Percentiles rank a stretch among this genome's conserved stretches.
Conservation (phyloP, 2,329 filamentous ascomycete genomes). For the Neopestalotiopsis rosae region DNA sequence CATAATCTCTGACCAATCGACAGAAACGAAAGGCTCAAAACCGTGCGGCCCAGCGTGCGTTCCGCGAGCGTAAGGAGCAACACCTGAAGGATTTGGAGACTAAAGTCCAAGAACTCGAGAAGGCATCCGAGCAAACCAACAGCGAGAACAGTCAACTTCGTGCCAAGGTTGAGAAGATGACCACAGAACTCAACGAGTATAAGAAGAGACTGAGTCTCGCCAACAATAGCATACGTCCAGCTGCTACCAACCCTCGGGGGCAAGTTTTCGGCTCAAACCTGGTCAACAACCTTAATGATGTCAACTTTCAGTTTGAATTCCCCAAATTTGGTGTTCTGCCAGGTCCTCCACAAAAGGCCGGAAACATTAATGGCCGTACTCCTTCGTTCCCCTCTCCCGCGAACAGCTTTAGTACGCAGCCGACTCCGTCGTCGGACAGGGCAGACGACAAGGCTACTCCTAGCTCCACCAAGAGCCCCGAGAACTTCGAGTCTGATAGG, state of each 20-base stretch:
- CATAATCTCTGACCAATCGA: constrained; percentile 30
- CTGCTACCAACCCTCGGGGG: neutral
- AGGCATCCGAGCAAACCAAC: constrained; percentile 80
- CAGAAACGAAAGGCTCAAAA: constrained; percentile 97
- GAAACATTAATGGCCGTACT: constrained; percentile 22
- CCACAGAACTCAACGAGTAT: constrained; percentile 85
- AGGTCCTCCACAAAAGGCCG: constrained; percentile 42
- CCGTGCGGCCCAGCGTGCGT: constrained; percentile 87
- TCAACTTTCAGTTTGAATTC: constrained; percentile 94
- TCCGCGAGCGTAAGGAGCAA: constrained; percentile 93
- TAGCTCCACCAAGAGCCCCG: constrained; percentile 40
- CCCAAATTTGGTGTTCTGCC: constrained; percentile 86
- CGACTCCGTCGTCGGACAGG: constrained; percentile 41
- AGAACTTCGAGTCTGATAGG: constrained; percentile 41
- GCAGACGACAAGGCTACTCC: constrained; percentile 38
- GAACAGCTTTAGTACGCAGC: constrained; percentile 34
- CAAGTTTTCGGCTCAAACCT: constrained; percentile 50
- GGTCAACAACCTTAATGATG: constrained; percentile 68
- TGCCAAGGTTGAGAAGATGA: constrained; percentile 87
- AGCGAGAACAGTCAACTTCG: constrained; percentile 85
- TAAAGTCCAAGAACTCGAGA: constrained; percentile 78
- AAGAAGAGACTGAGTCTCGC: constrained; percentile 80
- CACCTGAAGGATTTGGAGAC: constrained; percentile 85
- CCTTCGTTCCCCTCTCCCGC: constrained; percentile 32
- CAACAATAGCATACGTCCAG: constrained; percentile 34